These are phyloP conservation scores for Wilcoxina mikolae DNA, from an alignment of 495 filamentous ascomycete genomes.

Conservation along the genomic window DNA sequence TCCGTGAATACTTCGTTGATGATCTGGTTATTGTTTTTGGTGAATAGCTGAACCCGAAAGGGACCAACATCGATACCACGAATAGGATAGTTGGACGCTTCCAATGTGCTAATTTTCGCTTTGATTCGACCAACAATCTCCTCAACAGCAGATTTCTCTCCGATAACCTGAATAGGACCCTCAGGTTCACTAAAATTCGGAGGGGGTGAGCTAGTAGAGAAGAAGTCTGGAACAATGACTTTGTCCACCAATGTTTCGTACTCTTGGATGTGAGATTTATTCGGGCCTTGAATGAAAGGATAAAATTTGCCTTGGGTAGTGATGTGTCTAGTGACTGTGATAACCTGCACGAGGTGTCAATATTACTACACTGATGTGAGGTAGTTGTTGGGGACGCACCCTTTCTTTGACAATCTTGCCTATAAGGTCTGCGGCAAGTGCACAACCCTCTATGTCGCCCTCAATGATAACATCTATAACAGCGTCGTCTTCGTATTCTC, in stretches of 20 bases:
- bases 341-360: conserved; percentile 29
- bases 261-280: conserved; percentile 49
- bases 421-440: conserved; percentile 67
- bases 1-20: conserved; percentile 74
- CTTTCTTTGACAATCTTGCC: conserved; percentile 72
- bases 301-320: conserved; percentile 81
- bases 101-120: conserved; percentile 42
- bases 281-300: conserved; percentile 80
- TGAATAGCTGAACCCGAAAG: conserved; percentile 47
- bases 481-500: conserved; percentile 57
- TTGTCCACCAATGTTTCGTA: conserved; percentile 41
- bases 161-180: conserved; percentile 56
- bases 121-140: conserved; percentile 67
- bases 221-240: conserved; percentile 26
- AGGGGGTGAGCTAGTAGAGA: conserved; percentile 16
- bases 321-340: conserved; percentile 61
- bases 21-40: conserved; percentile 61
- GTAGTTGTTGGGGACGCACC: conserved; percentile 19
- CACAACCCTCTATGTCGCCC: conserved; percentile 71
- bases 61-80: background rate
- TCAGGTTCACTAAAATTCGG: conserved; percentile 18
- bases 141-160: conserved; percentile 71
- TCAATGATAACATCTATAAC: conserved; percentile 77
- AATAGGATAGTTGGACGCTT: conserved; percentile 36
- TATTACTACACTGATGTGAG: background rate